These are phyloP conservation scores for Naganishia albida DNA, from an alignment of 1,284 basidiomycete genomes.

Conservation along the genomic window DNA sequence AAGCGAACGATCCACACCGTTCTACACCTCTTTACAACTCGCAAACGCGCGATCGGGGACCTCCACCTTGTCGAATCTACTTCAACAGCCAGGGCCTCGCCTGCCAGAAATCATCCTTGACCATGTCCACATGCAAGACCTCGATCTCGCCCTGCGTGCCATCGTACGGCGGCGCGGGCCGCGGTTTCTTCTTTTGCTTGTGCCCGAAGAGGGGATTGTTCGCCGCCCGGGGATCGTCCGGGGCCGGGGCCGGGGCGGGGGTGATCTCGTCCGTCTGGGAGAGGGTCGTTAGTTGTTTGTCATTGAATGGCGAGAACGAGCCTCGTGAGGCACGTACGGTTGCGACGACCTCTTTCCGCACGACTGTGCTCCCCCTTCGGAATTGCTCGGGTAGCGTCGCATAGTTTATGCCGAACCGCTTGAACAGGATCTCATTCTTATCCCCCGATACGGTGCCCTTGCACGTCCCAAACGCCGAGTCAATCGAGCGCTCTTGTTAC, in stretches of 20 bases:
- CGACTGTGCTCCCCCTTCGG: constrained; percentile 81
- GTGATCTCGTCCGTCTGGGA: neutral
- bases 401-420: constrained; percentile 83
- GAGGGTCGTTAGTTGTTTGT: no score
- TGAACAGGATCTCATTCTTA: constrained; percentile 89
- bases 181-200: constrained; percentile 49
- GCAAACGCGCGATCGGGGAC: neutral
- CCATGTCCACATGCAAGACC: constrained; percentile 75
- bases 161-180: constrained; percentile 52
- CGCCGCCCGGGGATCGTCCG: constrained; percentile 1
- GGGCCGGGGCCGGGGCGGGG: constrained; percentile 29
- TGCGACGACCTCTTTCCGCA: constrained; percentile 59
- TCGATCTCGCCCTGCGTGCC: constrained; percentile 58
- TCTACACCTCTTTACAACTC: neutral
- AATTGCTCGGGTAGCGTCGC: constrained; percentile 72
- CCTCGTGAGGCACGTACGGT: constrained; percentile 1
- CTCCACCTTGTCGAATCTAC: constrained; percentile 9
- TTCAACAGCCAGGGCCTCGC: constrained; percentile 52
- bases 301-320: no score
- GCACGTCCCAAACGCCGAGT: no score
- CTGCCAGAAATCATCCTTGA: constrained; percentile 77
- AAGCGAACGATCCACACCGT: no score
- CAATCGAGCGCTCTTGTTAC: neutral
- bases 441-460: constrained; percentile 83
- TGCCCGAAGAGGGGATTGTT: constrained; percentile 28